phyloP scores from a whole-genome alignment of 116 monocot species.

The Trichopus zeylanicus region DNA sequence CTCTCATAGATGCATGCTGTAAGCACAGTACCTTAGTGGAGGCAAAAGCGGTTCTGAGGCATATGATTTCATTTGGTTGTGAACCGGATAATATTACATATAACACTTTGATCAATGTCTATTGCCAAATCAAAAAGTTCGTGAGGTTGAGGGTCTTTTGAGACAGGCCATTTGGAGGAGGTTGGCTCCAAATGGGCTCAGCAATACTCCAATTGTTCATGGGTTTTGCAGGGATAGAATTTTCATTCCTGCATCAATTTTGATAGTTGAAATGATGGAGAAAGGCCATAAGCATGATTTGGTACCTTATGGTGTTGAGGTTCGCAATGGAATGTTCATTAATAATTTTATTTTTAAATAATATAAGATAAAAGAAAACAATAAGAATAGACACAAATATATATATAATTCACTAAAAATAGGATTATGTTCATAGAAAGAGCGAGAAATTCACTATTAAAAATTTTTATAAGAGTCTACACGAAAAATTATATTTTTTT shows the following conservation, averaged over 20 bases:
- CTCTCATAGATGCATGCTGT: slow-evolving; percentile 37
- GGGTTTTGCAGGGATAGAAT: slow-evolving; percentile 41
- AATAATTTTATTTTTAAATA: too few relatives aligned
- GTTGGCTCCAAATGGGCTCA: slow-evolving; percentile 39
- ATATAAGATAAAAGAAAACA: too few relatives aligned
- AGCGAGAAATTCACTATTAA: too few relatives aligned
- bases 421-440: too few relatives aligned
- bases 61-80: slow-evolving; percentile 46
- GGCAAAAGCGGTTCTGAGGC: slow-evolving; percentile 50
- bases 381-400: too few relatives aligned
- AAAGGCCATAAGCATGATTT: slow-evolving; percentile 63
- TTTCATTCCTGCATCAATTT: slow-evolving; percentile 30
- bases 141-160: slow-evolving; percentile 38
- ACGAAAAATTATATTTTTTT: too few relatives aligned
- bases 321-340: too few relatives aligned
- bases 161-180: slow-evolving; percentile 31
- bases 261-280: slow-evolving; percentile 68
- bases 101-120: slow-evolving; percentile 62
- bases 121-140: slow-evolving; percentile 28
- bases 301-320: slow-evolving; percentile 73
- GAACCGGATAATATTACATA: slow-evolving; percentile 59
- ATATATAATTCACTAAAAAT: too few relatives aligned
- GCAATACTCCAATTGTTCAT: slow-evolving; percentile 81
- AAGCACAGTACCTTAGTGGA: slow-evolving; percentile 34
- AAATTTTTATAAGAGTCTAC: too few relatives aligned